phyloP scores from a whole-genome alignment of 2,329 filamentous ascomycete species.

The Claviceps arundinis region DNA sequence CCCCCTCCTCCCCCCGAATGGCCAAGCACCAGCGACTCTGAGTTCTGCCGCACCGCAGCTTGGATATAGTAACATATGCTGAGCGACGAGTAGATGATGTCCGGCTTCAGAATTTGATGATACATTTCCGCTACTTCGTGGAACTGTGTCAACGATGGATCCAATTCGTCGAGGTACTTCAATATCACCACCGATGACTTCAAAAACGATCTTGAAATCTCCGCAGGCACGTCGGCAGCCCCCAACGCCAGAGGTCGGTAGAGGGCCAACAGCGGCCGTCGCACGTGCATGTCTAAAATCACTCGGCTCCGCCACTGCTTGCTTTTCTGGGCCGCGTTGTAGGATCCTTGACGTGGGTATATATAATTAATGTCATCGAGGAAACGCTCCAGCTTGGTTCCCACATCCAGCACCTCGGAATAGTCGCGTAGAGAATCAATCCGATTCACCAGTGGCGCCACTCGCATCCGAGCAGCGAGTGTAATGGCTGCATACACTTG shows the following conservation, averaged over 20 bases:
- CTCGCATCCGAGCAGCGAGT: constrained; percentile 33
- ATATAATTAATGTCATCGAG: constrained; percentile 42
- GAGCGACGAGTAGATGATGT: constrained; percentile 41
- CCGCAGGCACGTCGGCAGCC: constrained; percentile 33
- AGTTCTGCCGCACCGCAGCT: constrained; percentile 16
- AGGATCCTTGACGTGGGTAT: constrained; percentile 31
- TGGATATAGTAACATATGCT: constrained; percentile 43
- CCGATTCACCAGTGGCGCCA: constrained; percentile 35
- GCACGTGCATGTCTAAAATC: constrained; percentile 40
- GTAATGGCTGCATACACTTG: constrained; percentile 41
- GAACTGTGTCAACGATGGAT: constrained; percentile 32
- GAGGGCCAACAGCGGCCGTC: constrained; percentile 36
- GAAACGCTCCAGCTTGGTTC: constrained; percentile 37
- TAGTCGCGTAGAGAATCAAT: constrained; percentile 41
- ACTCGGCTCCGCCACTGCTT: constrained; percentile 38
- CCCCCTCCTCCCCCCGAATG: constrained; percentile 14
- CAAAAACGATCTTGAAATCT: constrained; percentile 39
- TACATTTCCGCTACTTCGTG: constrained; percentile 38
- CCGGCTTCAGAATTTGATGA: constrained; percentile 37
- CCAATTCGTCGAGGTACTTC: constrained; percentile 40
- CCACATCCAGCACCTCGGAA: constrained; percentile 38
- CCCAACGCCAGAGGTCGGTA: constrained; percentile 43
- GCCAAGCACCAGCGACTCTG: constrained; percentile 16
- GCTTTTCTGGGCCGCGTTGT: constrained; percentile 30
- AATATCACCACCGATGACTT: constrained; percentile 42